These are phyloP conservation scores for Salix udensis DNA, from an alignment of 345 rosid species.

Conservation along the genomic window DNA sequence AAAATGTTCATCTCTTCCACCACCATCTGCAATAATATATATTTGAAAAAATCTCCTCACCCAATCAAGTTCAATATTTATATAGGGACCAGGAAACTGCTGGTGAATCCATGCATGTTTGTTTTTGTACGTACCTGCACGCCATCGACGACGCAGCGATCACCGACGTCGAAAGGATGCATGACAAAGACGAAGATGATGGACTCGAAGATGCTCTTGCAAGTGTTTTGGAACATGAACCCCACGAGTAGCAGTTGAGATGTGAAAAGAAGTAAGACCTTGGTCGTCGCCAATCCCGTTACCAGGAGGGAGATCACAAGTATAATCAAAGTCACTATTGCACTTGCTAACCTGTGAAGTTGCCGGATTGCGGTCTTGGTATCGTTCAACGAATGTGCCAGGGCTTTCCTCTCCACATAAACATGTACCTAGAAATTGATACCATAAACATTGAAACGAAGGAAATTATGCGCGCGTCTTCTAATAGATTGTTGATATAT, in stretches of 20 bases:
- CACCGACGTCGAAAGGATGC: slow-evolving; percentile 85
- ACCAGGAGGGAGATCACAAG: slow-evolving; percentile 52
- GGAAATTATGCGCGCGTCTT: too few species aligned
- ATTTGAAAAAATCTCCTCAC: neutral
- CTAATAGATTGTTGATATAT: too few species aligned
- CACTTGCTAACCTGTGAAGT: slow-evolving; percentile 71
- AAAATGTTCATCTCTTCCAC: slow-evolving; percentile 93
- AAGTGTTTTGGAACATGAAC: slow-evolving; percentile 73
- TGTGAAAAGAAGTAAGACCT: slow-evolving; percentile 52
- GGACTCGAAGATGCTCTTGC: slow-evolving; percentile 76
- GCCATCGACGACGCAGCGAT: slow-evolving; percentile 76
- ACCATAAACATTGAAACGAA: neutral
- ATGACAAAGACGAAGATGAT: slow-evolving; percentile 77
- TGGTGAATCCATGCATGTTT: neutral
- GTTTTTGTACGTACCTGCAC: slow-evolving; percentile 53
- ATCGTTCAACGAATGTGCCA: slow-evolving; percentile 69
- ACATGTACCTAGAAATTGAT: slow-evolving; percentile 46
- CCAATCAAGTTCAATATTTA: too few species aligned
- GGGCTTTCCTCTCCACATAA: slow-evolving; percentile 62
- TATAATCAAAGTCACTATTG: slow-evolving; percentile 47
- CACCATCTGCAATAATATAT: slow-evolving; percentile 46
- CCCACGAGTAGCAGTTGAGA: slow-evolving; percentile 67
- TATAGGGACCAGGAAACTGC: neutral
- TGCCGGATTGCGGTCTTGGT: slow-evolving; percentile 73
- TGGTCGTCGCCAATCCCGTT: slow-evolving; percentile 58